phyloP scores from a whole-genome alignment of 257 asterid species.

The Plantago elongata region DNA sequence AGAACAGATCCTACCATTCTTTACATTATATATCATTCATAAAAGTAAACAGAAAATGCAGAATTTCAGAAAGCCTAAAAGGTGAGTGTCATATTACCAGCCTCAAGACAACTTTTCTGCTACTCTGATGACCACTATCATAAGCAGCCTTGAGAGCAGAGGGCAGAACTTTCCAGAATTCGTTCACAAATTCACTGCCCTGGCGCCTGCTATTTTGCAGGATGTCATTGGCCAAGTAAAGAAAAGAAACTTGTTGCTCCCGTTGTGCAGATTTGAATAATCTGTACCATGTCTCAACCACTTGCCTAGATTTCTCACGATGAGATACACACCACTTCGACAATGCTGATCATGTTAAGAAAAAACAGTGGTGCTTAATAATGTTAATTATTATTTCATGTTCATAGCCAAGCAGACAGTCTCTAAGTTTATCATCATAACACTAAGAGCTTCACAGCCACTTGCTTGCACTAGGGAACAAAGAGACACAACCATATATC shows the following conservation, averaged over 20 bases:
- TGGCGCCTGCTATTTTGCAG: constrained; percentile 96
- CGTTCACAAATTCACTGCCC: constrained; percentile 94
- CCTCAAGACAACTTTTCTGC: constrained; percentile 79
- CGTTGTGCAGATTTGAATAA: constrained; percentile 63
- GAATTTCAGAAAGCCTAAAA: constrained; percentile 7
- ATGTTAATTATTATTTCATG: constrained; percentile 13
- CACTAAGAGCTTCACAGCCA: too few species aligned
- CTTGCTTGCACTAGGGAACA: too few species aligned
- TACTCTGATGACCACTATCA: constrained; percentile 56
- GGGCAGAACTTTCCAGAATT: constrained; percentile 96
- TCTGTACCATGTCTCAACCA: constrained; percentile 89
- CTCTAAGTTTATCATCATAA: not conserved
- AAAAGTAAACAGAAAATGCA: constrained; percentile 9
- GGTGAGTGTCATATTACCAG: constrained; percentile 48
- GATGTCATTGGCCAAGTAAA: constrained; percentile 85
- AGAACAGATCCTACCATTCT: constrained; percentile 1
- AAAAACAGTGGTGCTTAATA: constrained; percentile 16
- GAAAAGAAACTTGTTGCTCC: constrained; percentile 74
- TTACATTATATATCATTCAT: constrained; percentile 12
- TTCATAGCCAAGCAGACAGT: not conserved
- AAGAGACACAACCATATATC: too few species aligned
- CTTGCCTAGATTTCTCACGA: constrained; percentile 85
- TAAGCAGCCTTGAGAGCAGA: constrained; percentile 54
- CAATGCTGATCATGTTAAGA: constrained; percentile 64
- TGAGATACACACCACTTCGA: constrained; percentile 84